Evolutionary conservation across 2,329 filamentous ascomycete species (phyloP).

Genomic region (Fusarium musae): DNA sequence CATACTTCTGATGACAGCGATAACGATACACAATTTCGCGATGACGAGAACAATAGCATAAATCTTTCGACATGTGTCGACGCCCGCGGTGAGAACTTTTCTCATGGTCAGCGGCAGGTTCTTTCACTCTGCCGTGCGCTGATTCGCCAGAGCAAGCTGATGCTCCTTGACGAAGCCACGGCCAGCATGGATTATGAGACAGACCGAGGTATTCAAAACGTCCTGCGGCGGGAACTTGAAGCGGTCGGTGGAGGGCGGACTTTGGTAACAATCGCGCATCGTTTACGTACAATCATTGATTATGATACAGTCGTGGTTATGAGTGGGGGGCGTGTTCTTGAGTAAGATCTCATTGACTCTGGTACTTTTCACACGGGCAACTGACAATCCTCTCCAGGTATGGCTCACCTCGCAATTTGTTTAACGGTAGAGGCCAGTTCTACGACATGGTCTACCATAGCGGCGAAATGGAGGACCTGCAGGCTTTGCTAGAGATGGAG

Average conservation of each 20-base stretch:
- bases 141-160: constrained; percentile 64
- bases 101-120: constrained; percentile 68
- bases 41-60: constrained; percentile 37
- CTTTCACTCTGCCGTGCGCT: constrained; percentile 67
- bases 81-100: constrained; percentile 65
- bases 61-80: constrained; percentile 60
- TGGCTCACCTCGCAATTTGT: constrained; percentile 60
- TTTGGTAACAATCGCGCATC: constrained; percentile 68
- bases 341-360: constrained; percentile 52
- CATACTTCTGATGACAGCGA: constrained; percentile 50
- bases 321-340: constrained; percentile 63
- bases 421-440: constrained; percentile 57
- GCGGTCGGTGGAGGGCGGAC: constrained; percentile 59
- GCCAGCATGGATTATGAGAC: constrained; percentile 70
- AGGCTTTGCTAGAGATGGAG: constrained; percentile 47
- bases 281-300: constrained; percentile 68
- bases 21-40: constrained; percentile 32
- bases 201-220: constrained; percentile 65
- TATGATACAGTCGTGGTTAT: constrained; percentile 69
- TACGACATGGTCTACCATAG: constrained; percentile 67
- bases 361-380: background rate
- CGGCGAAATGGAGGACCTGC: constrained; percentile 61
- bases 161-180: constrained; percentile 69
- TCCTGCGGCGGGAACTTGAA: constrained; percentile 61
- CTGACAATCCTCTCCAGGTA: constrained; percentile 45